Base-by-base conservation (phyloP, 805 yeast genomes). In the Ogataea populi-albae region DNA sequence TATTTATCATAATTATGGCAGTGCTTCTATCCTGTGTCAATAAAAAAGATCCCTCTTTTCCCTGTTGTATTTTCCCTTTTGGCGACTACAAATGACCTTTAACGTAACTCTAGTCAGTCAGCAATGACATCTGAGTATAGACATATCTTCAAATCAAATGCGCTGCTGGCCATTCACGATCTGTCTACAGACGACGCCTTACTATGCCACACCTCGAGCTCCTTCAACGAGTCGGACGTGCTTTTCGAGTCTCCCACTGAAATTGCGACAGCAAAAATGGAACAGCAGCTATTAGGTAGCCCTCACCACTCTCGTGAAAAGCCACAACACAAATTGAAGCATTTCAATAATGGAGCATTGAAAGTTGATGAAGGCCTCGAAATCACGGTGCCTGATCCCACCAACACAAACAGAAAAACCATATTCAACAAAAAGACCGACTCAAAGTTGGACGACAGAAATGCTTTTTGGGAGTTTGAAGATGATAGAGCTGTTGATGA, bases 161-260 rank as follows among this genome's bases (percentile, higher is more conserved):
- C 40, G 3, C 6, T 40, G n/a, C 32, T 48, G 12, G 47, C 53
- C 5, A 43, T 44, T 3, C 40, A 38, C 25, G 41, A 43, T 8
- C 21, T 16, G 10, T 11, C 9, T 15, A 35, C 36, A 7, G 37
- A 37, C 7, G 49, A 47, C 5, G 34, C 17, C 4, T 25, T 43
- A 8, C n/a, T 40, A 10, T 40, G 29, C 24, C 34, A 40, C 39
- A 35, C 32, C 6, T 34, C 40, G 5, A 43, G 49, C 34, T 43
- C 47, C 5, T 40, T 40, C 25, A 45, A 37, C 28, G 53, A 44
- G 24, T 38, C 50, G 3, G 49, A 46, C 14, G 18, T 40, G 31
- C 8, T 40, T 9, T 45, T 41, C 14, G 49, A 46, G 21, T 46
- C 50, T 20, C 53, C 49, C 15, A 21, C 41, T 3, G 46, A 37